Evolutionary conservation across 2,329 filamentous ascomycete genomes (phyloP), one percentile per base, ranked within the genome.

Genomic region (Aspergillus pseudotamarii): DNA sequence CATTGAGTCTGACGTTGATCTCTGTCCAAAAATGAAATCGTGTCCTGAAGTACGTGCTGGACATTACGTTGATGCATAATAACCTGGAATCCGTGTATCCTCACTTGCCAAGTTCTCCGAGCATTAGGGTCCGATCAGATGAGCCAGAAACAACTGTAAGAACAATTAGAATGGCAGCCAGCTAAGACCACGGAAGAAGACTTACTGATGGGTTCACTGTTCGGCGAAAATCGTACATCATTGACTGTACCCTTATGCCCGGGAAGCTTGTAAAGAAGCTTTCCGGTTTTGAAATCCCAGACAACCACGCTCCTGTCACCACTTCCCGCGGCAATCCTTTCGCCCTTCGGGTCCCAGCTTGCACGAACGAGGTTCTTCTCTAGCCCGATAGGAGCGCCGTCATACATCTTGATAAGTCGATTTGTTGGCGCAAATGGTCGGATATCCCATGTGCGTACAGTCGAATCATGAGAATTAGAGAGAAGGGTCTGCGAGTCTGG

Each of bases 171-270:
- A 62, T 28, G 36, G 50, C 12, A 45, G 19, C 16, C 4, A 28
- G 26, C n/a, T 19, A 14, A 19, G 28, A 21, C 36, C 6, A n/a
- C 16, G 28, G 43, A 54, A 38, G n/a, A 46, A 34, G 28, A 88
- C 92, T 89, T 85, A 97, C 94, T 86, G 65, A 97, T 91, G 23
- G 93, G 93, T 71, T 97, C 93, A 64, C 90, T 88, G 45, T 87
- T 86, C 5, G 94, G 93, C 56, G 92, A 90, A 75, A 99, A 96
- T 70, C 96, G 91, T 60, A 94, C 94, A 76, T 94, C 93, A 76
- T 98, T 99, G 58, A 98, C 95, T 0, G 92, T 92, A 38, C 94
- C 95, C 79, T 93, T 95, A 77, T 99, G 95, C 0, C 95, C 95
- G 1, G 95, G 95, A 58, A 99, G 84, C 80, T 98, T 98, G 80